phyloP scores from a whole-genome alignment of 441 rosid species.

The Metrosideros polymorpha region DNA sequence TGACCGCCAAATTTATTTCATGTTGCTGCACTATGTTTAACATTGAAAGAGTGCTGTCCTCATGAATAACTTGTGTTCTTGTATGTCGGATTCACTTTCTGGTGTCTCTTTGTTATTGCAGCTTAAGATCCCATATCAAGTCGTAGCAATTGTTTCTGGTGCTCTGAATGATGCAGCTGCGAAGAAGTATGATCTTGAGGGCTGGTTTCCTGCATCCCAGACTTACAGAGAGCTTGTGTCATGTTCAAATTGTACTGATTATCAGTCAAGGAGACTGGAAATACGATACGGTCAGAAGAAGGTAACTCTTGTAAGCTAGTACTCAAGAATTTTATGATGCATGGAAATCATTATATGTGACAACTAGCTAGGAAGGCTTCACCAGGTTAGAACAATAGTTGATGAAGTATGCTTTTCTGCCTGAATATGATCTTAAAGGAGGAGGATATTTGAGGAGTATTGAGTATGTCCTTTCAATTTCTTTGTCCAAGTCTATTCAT shows the following conservation, averaged over 20 bases:
- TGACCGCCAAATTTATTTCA: background rate
- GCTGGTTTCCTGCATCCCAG: constrained; percentile 75
- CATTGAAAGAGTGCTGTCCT: background rate
- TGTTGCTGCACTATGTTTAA: background rate
- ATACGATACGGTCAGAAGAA: constrained; percentile 90
- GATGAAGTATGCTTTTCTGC: background rate
- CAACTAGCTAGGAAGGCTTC: background rate
- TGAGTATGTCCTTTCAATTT: background rate
- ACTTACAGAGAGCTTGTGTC: constrained; percentile 83
- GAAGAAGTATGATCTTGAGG: constrained; percentile 81
- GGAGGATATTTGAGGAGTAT: background rate
- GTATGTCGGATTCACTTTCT: background rate
- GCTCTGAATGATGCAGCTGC: constrained; percentile 92
- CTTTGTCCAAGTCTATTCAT: background rate
- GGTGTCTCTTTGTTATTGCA: constrained; percentile 17
- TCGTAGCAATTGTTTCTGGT: constrained; percentile 73
- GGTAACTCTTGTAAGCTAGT: constrained; percentile 17
- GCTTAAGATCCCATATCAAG: constrained; percentile 62
- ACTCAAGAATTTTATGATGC: background rate
- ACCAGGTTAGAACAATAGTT: background rate
- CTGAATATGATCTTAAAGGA: background rate
- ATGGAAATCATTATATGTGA: background rate
- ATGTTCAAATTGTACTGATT: constrained; percentile 82
- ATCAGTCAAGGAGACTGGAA: constrained; percentile 76
- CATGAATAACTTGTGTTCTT: background rate